phyloP scores from a whole-genome alignment of 176 grass and related monocot species.

The Cenchrus americanus region DNA sequence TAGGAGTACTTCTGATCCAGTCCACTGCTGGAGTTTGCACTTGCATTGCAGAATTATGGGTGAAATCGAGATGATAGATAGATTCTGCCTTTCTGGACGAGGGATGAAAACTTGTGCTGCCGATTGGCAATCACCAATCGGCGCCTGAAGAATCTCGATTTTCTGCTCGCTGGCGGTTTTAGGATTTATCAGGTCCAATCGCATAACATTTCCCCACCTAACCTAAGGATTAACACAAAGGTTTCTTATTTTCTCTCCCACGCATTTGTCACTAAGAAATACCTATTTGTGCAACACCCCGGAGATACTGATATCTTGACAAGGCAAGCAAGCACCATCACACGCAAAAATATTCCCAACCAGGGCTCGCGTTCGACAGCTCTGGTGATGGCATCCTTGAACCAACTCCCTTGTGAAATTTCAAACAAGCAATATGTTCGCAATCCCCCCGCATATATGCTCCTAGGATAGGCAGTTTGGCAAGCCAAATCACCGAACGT shows the following conservation, averaged over 20 bases:
- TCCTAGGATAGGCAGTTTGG: conserved; percentile 23
- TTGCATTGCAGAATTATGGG: background rate
- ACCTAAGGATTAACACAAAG: background rate
- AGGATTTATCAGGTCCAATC: background rate
- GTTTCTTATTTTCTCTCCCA: background rate
- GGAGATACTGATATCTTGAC: too few species aligned
- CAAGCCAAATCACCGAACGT: conserved; percentile 33
- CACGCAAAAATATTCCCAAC: too few species aligned
- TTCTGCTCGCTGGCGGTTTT: conserved; percentile 16
- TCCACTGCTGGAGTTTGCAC: background rate
- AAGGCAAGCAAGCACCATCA: background rate
- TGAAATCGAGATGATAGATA: background rate
- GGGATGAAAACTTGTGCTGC: background rate
- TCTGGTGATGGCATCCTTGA: background rate
- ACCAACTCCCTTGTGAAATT: conserved; percentile 7
- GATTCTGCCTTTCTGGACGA: conserved; percentile 4
- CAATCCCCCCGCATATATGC: background rate
- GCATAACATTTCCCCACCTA: background rate
- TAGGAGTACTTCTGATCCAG: background rate
- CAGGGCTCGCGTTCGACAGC: background rate
- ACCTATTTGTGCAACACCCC: background rate
- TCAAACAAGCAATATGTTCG: conserved; percentile 21
- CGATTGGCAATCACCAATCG: background rate
- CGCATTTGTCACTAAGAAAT: background rate
- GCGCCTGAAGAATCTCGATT: conserved; percentile 1